phyloP scores from a whole-genome alignment of 192 early-diverging fungal genomes.

The Globomyces pollinis-pini region DNA sequence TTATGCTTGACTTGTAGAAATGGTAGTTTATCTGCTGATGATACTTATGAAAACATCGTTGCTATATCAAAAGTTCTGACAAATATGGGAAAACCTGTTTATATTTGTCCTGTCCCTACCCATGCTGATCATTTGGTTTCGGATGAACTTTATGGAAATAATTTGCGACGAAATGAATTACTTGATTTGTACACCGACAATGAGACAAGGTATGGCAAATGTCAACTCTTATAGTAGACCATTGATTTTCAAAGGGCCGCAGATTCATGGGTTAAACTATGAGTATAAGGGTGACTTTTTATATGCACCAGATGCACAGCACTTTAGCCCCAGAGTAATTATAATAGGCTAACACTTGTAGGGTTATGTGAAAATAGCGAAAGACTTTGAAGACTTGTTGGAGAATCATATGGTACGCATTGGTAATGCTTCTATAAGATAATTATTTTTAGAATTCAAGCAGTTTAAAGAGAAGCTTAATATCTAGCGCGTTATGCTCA shows the following conservation, averaged over 20 bases:
- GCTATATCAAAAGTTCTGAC: slow-evolving; percentile 19
- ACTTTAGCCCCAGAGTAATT: slow-evolving; percentile 6
- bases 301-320: neutral
- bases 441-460: slow-evolving; percentile 23
- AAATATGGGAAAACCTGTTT: slow-evolving; percentile 30
- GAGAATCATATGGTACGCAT: slow-evolving; percentile 24
- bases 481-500: no score
- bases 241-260: neutral
- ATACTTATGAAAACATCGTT: slow-evolving; percentile 30
- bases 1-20: neutral
- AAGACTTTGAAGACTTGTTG: slow-evolving; percentile 34
- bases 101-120: slow-evolving; percentile 25
- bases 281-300: slow-evolving; percentile 11
- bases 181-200: no score
- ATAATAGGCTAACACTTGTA: neutral
- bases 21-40: slow-evolving; percentile 19
- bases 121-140: slow-evolving; percentile 15
- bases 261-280: neutral
- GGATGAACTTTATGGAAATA: slow-evolving; percentile 1
- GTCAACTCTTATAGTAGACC: neutral
- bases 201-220: neutral
- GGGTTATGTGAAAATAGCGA: slow-evolving; percentile 38
- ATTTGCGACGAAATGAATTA: slow-evolving; percentile 2
- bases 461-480: slow-evolving; percentile 21
- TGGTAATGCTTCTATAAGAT: slow-evolving; percentile 30